Evolutionary conservation across 2,329 filamentous ascomycete genomes (phyloP).

Genomic region (Fusarium sp.): DNA sequence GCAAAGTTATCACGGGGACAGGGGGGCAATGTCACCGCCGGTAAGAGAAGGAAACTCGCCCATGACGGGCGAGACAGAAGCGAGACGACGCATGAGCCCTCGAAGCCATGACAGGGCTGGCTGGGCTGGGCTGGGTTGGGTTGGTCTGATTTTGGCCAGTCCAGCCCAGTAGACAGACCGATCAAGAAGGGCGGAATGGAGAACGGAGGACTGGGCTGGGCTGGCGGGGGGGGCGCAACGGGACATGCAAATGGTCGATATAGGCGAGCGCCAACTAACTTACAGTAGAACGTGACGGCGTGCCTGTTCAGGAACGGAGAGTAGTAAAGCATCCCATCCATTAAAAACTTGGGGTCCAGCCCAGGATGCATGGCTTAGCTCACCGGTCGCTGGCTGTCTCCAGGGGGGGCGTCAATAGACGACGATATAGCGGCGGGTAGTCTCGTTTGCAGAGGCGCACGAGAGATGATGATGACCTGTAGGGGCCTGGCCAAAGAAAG

Average conservation of each 20-base stretch:
- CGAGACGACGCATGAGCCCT: conserved; percentile 34
- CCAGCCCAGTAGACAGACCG: not conserved
- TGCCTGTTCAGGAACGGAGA: conserved; percentile 23
- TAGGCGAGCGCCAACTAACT: conserved; percentile 24
- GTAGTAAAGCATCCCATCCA: not conserved
- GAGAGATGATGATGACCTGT: conserved; percentile 16
- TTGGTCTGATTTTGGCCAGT: not conserved
- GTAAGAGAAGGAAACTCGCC: conserved; percentile 4
- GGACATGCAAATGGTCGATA: conserved; percentile 30
- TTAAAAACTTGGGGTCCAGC: not conserved
- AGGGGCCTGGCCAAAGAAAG: conserved; percentile 15
- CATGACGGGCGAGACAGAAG: conserved; percentile 28
- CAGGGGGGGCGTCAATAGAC: not conserved
- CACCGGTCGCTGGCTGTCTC: not conserved
- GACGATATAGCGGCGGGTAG: conserved; percentile 5
- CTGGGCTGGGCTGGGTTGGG: not conserved
- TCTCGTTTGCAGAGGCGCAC: not conserved
- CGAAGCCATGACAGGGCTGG: conserved; percentile 12
- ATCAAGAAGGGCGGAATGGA: conserved; percentile 31
- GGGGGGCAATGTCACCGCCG: conserved; percentile 31
- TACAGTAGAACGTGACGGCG: conserved; percentile 11
- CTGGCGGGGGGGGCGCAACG: conserved; percentile 5
- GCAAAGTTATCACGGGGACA: conserved; percentile 7
- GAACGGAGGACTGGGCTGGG: conserved; percentile 24
- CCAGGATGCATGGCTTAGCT: conserved; percentile 8